Percentiles rank a stretch among this genome's conserved stretches.
Conservation (phyloP, 169 alveolate genomes). For the Plasmodium gonderi region DNA sequence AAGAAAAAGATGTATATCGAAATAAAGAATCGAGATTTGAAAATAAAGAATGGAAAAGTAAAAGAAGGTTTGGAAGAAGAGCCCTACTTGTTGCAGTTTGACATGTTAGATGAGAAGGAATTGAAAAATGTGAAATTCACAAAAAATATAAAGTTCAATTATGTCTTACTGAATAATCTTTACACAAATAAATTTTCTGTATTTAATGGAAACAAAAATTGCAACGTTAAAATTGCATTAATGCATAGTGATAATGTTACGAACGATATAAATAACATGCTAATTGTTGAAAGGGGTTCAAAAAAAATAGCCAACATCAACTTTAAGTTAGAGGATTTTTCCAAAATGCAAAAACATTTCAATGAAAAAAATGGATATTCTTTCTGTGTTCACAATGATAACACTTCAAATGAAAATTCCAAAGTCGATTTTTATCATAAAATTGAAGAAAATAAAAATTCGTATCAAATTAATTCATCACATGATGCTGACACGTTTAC, state of each 20-base stretch:
- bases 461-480: not conserved
- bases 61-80: not conserved
- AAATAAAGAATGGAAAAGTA: not conserved
- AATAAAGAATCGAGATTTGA: conserved; percentile 2
- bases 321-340: not conserved
- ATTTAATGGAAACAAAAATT: conserved; percentile 5
- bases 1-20: conserved; percentile 31
- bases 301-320: not conserved
- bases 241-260: conserved; percentile 19
- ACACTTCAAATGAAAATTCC: not conserved
- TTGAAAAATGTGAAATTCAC: conserved; percentile 10
- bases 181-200: conserved; percentile 3
- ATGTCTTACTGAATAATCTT: conserved; percentile 10
- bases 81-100: not conserved
- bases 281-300: not conserved
- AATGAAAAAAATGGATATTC: not conserved
- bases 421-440: not conserved
- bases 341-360: not conserved
- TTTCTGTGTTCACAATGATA: not conserved
- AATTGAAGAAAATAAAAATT: too few relatives aligned
- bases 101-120: conserved; percentile 29
- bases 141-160: conserved; percentile 6
- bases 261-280: not conserved
- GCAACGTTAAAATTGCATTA: not conserved
- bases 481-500: not conserved